These are phyloP conservation scores for Ocimum tenuiflorum DNA, from an alignment of 257 asterid species.

Conservation along the genomic window DNA sequence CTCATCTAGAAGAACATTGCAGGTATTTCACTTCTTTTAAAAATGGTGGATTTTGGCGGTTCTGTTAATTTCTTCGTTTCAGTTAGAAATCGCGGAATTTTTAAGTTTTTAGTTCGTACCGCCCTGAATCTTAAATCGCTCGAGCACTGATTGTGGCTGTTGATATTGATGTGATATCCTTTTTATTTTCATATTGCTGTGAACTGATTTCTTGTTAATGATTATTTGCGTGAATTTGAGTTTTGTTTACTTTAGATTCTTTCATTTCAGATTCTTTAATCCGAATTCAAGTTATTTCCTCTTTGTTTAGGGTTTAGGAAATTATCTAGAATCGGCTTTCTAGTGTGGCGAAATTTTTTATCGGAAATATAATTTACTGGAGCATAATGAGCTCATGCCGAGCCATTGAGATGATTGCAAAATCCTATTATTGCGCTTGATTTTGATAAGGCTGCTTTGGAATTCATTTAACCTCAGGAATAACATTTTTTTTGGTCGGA, in stretches of 20 bases:
- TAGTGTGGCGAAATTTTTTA: too few species aligned
- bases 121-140: not conserved
- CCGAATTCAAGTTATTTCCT: not conserved
- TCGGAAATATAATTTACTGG: not conserved
- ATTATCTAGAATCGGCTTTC: not conserved
- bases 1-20: not conserved
- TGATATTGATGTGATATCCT: not conserved
- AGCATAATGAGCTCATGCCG: not conserved
- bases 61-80: not conserved
- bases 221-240: not conserved
- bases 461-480: not conserved
- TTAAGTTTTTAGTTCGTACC: not conserved
- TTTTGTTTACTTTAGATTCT: too few species aligned
- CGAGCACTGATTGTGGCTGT: not conserved
- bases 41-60: not conserved
- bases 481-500: not conserved
- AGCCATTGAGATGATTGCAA: not conserved
- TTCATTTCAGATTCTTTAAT: not conserved
- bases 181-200: too few species aligned
- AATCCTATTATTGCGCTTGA: not conserved
- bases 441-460: not conserved
- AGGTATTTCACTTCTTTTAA: slow-evolving; percentile 9
- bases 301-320: not conserved
- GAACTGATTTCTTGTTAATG: not conserved
- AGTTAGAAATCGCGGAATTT: not conserved